A percentile compares a stretch with the other conserved stretches of the same genome.
Conservation (phyloP, 129 eudicot genomes). For the Artemisia annua region DNA sequence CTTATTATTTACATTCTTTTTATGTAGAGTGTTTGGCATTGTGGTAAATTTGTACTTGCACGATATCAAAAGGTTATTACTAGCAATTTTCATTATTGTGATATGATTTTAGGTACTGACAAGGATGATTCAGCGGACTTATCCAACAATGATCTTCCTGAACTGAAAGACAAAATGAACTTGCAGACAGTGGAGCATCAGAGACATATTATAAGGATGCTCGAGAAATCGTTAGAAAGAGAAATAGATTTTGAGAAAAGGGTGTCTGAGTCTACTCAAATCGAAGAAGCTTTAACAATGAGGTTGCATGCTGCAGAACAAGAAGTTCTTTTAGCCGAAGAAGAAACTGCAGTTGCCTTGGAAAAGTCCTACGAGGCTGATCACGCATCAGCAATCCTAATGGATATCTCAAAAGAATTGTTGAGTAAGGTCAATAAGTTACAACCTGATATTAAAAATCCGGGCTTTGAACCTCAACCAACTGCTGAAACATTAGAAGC, state of each 20-base stretch:
- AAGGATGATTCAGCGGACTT: conserved; percentile 28
- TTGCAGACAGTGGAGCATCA: conserved; percentile 84
- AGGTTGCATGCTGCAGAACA: conserved; percentile 54
- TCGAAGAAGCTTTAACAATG: conserved; percentile 61
- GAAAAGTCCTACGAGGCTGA: conserved; percentile 76
- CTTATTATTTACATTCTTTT: not conserved
- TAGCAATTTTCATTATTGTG: not conserved
- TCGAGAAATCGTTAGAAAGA: conserved; percentile 79
- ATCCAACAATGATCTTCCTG: conserved; percentile 36
- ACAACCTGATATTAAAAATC: conserved; percentile 42
- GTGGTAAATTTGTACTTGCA: not conserved
- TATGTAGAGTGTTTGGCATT: not conserved
- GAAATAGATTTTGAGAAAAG: conserved; percentile 81
- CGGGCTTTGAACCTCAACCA: conserved; percentile 28
- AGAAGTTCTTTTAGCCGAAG: conserved; percentile 61
- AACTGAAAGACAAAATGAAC: conserved; percentile 47
- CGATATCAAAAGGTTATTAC: not conserved
- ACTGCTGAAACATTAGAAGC: not conserved
- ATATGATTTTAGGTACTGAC: conserved; percentile 44
- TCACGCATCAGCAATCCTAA: conserved; percentile 58
- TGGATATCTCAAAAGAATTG: conserved; percentile 58
- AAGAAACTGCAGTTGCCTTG: conserved; percentile 48
- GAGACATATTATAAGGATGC: conserved; percentile 73
- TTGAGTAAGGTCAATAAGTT: conserved; percentile 43
- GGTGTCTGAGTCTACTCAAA: conserved; percentile 53